These are phyloP conservation scores for Neospermospora avenae DNA, from an alignment of 2,329 filamentous ascomycete species.

Conservation along the genomic window DNA sequence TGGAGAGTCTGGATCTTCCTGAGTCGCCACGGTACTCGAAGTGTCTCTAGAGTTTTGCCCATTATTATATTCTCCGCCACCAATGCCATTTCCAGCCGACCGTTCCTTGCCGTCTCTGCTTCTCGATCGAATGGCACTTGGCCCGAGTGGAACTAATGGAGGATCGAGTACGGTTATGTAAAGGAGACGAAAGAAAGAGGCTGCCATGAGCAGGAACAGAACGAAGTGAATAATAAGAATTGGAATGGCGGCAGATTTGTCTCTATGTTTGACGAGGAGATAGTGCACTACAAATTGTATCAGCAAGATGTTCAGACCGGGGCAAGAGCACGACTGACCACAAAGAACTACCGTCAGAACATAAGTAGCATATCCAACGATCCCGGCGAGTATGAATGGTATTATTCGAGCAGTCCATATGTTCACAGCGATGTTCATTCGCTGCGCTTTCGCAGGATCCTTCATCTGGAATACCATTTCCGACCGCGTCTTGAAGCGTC, in stretches of 20 bases:
- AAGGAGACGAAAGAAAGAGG: slow-evolving; percentile 69
- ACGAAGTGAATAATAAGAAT: slow-evolving; percentile 72
- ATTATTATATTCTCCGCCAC: slow-evolving; percentile 24
- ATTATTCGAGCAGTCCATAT: slow-evolving; percentile 47
- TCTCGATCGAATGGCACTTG: slow-evolving; percentile 30
- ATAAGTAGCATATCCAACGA: slow-evolving; percentile 69
- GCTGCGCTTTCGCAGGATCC: slow-evolving; percentile 1
- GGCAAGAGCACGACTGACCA: slow-evolving; percentile 48
- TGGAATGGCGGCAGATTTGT: slow-evolving; percentile 56
- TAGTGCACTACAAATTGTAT: slow-evolving; percentile 58
- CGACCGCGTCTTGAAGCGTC: neutral
- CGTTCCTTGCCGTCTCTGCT: slow-evolving; percentile 15
- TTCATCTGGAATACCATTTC: slow-evolving; percentile 1
- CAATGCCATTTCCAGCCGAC: slow-evolving; percentile 21
- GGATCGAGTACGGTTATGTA: slow-evolving; percentile 66
- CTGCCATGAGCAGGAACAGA: slow-evolving; percentile 63
- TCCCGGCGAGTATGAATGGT: slow-evolving; percentile 63
- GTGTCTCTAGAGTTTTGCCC: slow-evolving; percentile 13
- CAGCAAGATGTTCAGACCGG: slow-evolving; percentile 5
- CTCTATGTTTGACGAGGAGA: slow-evolving; percentile 51
- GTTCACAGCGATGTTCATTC: slow-evolving; percentile 21
- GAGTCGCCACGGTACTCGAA: slow-evolving; percentile 22
- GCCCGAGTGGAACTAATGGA: slow-evolving; percentile 68
- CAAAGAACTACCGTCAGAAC: slow-evolving; percentile 65
- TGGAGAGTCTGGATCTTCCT: slow-evolving; percentile 52